Evolutionary conservation across 2,329 filamentous ascomycete genomes (phyloP).

Genomic region (Colletotrichum agaves): DNA sequence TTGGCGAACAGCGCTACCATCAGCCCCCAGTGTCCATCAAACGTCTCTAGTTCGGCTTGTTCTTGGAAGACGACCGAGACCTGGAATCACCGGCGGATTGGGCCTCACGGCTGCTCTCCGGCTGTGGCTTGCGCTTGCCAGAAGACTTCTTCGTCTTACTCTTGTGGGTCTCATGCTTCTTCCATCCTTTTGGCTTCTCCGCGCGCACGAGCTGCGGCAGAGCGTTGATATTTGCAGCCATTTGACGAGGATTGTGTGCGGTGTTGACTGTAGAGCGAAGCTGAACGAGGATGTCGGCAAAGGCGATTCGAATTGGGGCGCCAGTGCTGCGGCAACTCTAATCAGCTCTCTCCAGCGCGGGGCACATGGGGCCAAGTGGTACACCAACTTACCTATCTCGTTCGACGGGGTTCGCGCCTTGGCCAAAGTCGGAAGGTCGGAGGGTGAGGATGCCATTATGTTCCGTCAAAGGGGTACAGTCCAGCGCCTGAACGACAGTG

Average conservation of each 20-base stretch:
- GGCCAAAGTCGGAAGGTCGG: not conserved
- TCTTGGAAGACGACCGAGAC: not conserved
- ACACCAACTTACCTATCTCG: not conserved
- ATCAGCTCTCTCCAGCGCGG: not conserved
- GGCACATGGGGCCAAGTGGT: not conserved
- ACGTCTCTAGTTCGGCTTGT: not conserved
- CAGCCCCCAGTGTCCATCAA: not conserved
- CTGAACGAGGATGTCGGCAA: not conserved
- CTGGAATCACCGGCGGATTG: not conserved
- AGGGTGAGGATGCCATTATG: not conserved
- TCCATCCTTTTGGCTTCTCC: not conserved
- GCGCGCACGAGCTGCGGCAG: not conserved
- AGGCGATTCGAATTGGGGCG: not conserved
- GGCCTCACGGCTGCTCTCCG: not conserved
- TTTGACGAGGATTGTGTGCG: not conserved
- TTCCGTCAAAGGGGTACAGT: not conserved
- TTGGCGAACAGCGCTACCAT: not conserved
- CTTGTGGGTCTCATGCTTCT: not conserved
- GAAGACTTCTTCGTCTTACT: not conserved
- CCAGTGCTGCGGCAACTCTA: not conserved
- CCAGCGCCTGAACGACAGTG: not conserved
- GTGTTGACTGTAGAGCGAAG: not conserved
- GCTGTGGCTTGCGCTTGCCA: not conserved
- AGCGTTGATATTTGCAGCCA: too few relatives aligned
- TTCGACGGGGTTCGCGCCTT: not conserved